A percentile compares a stretch with the other conserved stretches of the same genome.
Evolutionary conservation across 108 stramenopile genomes (phyloP).

Genomic region (Ochromonas danica): DNA sequence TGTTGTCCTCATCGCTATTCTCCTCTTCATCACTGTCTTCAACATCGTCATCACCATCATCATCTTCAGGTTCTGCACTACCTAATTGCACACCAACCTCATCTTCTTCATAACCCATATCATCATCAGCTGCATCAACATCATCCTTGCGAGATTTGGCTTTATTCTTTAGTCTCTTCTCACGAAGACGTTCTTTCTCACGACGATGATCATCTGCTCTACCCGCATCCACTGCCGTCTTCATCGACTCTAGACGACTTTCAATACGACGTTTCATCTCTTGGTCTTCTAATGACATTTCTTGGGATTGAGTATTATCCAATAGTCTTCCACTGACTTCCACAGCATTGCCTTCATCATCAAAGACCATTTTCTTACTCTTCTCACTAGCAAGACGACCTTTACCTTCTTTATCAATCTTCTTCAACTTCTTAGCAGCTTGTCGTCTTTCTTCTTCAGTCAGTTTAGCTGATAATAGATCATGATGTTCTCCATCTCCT

Average conservation of each 20-base stretch:
- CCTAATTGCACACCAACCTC: slow-evolving; percentile 29
- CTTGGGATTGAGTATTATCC: background rate
- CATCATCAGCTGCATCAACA: slow-evolving; percentile 17
- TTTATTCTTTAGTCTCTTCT: slow-evolving; percentile 5
- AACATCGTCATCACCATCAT: slow-evolving; percentile 48
- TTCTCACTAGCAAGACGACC: slow-evolving; percentile 72
- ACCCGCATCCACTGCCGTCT: background rate
- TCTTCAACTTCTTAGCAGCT: slow-evolving; percentile 53
- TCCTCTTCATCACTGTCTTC: background rate
- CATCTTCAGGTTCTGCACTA: slow-evolving; percentile 20
- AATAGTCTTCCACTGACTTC: slow-evolving; percentile 58
- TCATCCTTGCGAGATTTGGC: background rate
- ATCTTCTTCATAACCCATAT: slow-evolving; percentile 20
- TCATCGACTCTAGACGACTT: background rate
- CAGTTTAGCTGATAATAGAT: background rate
- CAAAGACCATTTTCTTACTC: slow-evolving; percentile 72
- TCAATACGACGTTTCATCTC: slow-evolving; percentile 1
- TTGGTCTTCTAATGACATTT: background rate
- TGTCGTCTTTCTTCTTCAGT: slow-evolving; percentile 39
- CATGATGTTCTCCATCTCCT: background rate
- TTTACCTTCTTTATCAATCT: slow-evolving; percentile 70
- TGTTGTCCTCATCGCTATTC: slow-evolving; percentile 11
- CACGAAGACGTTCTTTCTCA: slow-evolving; percentile 20
- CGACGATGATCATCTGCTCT: background rate
- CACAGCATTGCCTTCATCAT: slow-evolving; percentile 77